Conservation (phyloP, 495 filamentous ascomycete genomes). For the Tetracladium marchalianum region DNA sequence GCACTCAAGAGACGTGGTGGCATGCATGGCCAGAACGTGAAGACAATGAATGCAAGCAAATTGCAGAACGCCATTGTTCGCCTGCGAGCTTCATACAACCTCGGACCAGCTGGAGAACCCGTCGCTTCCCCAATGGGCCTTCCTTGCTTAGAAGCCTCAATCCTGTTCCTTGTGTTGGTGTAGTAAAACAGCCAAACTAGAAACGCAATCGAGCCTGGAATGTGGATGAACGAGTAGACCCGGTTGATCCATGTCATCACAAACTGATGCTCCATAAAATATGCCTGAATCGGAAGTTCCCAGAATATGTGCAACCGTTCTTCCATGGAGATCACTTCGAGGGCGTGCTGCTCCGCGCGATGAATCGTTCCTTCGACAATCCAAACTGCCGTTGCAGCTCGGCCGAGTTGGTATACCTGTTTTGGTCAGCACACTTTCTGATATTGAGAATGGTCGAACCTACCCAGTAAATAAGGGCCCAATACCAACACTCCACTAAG, state of each 20-base stretch:
- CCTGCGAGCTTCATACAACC: conserved; percentile 48
- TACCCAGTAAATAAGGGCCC: conserved; percentile 61
- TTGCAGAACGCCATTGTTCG: conserved; percentile 68
- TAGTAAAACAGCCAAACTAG: conserved; percentile 59
- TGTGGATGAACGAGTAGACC: conserved; percentile 73
- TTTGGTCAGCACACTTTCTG: neutral
- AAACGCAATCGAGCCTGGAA: conserved; percentile 66
- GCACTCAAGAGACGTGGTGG: conserved; percentile 61
- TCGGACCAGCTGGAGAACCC: conserved; percentile 24
- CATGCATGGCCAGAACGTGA: conserved; percentile 75
- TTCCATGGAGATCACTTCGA: conserved; percentile 46
- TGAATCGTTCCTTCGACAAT: conserved; percentile 46
- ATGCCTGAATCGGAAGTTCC: conserved; percentile 43
- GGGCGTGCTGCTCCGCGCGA: conserved; percentile 46
- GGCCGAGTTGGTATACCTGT: conserved; percentile 52
- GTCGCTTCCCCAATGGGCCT: conserved; percentile 24
- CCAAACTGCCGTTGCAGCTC: conserved; percentile 51
- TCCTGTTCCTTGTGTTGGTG: conserved; percentile 42
- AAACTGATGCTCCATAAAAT: conserved; percentile 36
- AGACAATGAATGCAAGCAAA: conserved; percentile 66
- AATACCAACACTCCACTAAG: conserved; percentile 72
- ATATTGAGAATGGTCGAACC: conserved; percentile 2
- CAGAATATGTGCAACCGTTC: conserved; percentile 44
- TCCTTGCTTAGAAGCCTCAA: conserved; percentile 23
- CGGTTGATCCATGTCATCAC: conserved; percentile 47